These are phyloP conservation scores for Aspergillus phoenicis DNA, from an alignment of 2,329 filamentous ascomycete genomes.

Conservation along the genomic window DNA sequence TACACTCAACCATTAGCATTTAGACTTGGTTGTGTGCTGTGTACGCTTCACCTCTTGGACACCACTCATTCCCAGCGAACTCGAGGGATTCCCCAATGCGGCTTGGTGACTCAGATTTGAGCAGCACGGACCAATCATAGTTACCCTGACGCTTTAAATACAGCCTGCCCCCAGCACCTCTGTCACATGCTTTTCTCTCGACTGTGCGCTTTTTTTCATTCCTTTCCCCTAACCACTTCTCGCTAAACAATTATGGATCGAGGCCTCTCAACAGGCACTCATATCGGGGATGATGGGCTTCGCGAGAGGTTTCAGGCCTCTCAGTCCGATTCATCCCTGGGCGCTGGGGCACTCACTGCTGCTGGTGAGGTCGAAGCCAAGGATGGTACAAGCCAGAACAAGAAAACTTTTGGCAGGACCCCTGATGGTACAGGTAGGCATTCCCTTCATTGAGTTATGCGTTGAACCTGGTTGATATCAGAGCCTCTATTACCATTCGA, in stretches of 20 bases:
- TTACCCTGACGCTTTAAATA: slow-evolving; percentile 17
- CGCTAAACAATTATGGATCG: slow-evolving; percentile 37
- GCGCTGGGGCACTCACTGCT: slow-evolving; percentile 47
- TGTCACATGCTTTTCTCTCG: slow-evolving; percentile 24
- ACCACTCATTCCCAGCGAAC: background rate
- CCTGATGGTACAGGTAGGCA: slow-evolving; percentile 83
- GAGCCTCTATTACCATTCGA: background rate
- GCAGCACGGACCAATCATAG: slow-evolving; percentile 19
- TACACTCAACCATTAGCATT: background rate
- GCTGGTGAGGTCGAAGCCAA: slow-evolving; percentile 45
- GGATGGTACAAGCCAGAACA: slow-evolving; percentile 55
- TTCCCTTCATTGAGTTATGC: background rate
- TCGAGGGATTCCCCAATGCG: slow-evolving; percentile 11
- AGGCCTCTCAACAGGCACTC: slow-evolving; percentile 41
- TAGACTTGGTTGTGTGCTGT: background rate
- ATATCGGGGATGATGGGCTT: slow-evolving; percentile 44
- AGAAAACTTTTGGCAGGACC: slow-evolving; percentile 88
- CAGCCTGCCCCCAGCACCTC: slow-evolving; percentile 6
- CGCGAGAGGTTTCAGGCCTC: slow-evolving; percentile 50
- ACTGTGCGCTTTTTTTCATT: slow-evolving; percentile 14
- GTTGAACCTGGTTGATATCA: slow-evolving; percentile 6
- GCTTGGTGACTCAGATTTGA: slow-evolving; percentile 13
- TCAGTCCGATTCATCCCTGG: slow-evolving; percentile 48
- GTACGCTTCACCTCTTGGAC: background rate
- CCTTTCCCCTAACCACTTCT: slow-evolving; percentile 26